phyloP scores from a whole-genome alignment of 2,329 filamentous ascomycete species.

The Calonectria henricotiae region DNA sequence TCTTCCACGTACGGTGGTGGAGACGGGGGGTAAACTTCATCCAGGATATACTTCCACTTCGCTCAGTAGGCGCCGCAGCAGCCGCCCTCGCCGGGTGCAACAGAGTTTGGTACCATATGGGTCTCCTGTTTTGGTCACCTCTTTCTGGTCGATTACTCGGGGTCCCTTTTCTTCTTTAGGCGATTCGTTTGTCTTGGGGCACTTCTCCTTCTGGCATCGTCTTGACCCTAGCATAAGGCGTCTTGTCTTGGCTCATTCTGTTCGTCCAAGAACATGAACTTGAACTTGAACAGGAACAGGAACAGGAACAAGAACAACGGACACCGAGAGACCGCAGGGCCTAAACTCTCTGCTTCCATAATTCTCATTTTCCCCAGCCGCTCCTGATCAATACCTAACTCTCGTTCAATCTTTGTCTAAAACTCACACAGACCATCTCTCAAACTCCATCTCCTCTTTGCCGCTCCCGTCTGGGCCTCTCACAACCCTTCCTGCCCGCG shows the following conservation, averaged over 20 bases:
- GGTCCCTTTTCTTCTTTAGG: slow-evolving; percentile 24
- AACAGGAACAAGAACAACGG: neutral
- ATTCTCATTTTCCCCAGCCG: slow-evolving; percentile 15
- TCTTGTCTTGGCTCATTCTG: slow-evolving; percentile 11
- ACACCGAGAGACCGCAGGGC: neutral
- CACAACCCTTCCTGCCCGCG: slow-evolving; percentile 13
- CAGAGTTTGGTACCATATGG: slow-evolving; percentile 50
- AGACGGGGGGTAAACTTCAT: slow-evolving; percentile 20
- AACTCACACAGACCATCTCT: slow-evolving; percentile 22
- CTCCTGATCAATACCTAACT: slow-evolving; percentile 15
- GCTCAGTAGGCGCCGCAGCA: slow-evolving; percentile 32
- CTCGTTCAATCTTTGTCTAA: slow-evolving; percentile 11
- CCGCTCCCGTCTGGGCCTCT: slow-evolving; percentile 22
- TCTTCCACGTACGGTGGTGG: slow-evolving; percentile 19
- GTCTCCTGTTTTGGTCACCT: slow-evolving; percentile 25
- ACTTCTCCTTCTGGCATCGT: slow-evolving; percentile 19
- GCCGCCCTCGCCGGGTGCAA: slow-evolving; percentile 39
- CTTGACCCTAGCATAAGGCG: slow-evolving; percentile 24
- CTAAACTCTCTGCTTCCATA: slow-evolving; percentile 9
- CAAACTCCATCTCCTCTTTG: slow-evolving; percentile 14
- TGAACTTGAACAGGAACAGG: too few species aligned
- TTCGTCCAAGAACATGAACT: too few species aligned
- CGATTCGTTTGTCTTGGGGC: slow-evolving; percentile 20
- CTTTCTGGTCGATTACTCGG: slow-evolving; percentile 22
- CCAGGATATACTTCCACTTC: slow-evolving; percentile 13